A percentile compares a stretch with the other conserved stretches of the same genome.
These are phyloP conservation scores for Pseudocercospora pini-densiflorae DNA, from an alignment of 2,329 filamentous ascomycete genomes.

Conservation along the genomic window DNA sequence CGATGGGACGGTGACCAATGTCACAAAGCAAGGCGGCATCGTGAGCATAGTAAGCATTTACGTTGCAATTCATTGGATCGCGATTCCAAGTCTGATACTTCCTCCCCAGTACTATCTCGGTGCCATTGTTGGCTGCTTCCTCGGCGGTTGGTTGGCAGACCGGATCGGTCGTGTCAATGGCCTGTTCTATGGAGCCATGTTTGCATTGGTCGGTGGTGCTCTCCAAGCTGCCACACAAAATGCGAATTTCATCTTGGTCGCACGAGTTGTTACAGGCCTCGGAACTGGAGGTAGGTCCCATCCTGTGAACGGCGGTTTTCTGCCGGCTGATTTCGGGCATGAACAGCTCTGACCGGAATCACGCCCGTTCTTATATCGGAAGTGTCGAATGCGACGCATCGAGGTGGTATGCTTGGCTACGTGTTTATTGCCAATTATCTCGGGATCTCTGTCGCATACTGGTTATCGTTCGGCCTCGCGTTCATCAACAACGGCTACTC, in stretches of 20 bases:
- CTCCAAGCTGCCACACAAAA: constrained; percentile 27
- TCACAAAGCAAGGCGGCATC: constrained; percentile 57
- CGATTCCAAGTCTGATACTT: not conserved
- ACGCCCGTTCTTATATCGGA: constrained; percentile 57
- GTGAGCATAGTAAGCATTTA: constrained; percentile 41
- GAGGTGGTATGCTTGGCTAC: constrained; percentile 50
- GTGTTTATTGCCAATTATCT: constrained; percentile 37
- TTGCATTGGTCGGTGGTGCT: constrained; percentile 37
- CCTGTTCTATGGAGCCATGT: constrained; percentile 32
- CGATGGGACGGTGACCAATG: constrained; percentile 33
- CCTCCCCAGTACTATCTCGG: constrained; percentile 54
- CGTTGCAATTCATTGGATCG: no score
- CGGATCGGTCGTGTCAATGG: constrained; percentile 36
- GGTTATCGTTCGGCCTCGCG: constrained; percentile 31
- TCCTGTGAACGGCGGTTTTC: no score
- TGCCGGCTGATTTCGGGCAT: not conserved
- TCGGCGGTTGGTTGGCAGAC: constrained; percentile 45
- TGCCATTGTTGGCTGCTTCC: constrained; percentile 56
- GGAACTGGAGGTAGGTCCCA: constrained; percentile 52
- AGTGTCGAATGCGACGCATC: constrained; percentile 51
- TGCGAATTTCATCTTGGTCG: constrained; percentile 55
- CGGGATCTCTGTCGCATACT: constrained; percentile 37
- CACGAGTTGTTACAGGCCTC: constrained; percentile 57
- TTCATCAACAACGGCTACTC: constrained; percentile 32
- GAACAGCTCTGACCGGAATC: constrained; percentile 49